Base-by-base conservation (phyloP, 2,329 filamentous ascomycete species). In the Zopfia rhizophila region DNA sequence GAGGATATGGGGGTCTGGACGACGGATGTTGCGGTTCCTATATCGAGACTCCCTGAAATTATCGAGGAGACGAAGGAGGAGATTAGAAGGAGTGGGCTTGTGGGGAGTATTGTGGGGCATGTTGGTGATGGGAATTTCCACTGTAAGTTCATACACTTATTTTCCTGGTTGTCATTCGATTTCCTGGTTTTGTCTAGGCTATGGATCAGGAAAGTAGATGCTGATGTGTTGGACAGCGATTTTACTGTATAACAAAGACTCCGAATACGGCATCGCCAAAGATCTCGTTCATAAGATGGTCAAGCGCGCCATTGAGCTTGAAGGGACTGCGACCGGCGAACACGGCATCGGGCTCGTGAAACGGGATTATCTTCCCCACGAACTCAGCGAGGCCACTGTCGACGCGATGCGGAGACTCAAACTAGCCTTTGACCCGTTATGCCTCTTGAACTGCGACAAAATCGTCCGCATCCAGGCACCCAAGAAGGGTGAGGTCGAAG, bases 331-430 rank as follows among this genome's bases (percentile, higher is more conserved):
- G 1, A 92, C 90, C 10, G 90, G 90, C 41, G 90, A 95, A 72
- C 90, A 95, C 69, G 90, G 90, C 29, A 86, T 94, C 40, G 90
- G 90, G 5, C 75, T 95, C 35, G 88, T 93, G 45, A 95, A 95
- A 82, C 79, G 90, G 57, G 90, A 94, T 66, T 93, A 93, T 65
- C 78, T 95, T 30, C 80, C 84, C 7, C 87, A 92, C 63, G 90
- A 95, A 73, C 76, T 94, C 28, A 89, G 90, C 10, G 78, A 84
- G 68, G 78, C 74, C 10, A 90, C 89, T 0, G 89, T 95, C 7
- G 88, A 92, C 73, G 79, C 87, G 16, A 95, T 95, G 90, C 82
- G 90, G 72, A 89, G 87, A 86, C 84, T 93, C 68, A 94, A 94
- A 77, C 79, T 85, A 60, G 87, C 90, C 0, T 88, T 91, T 53